Evolutionary conservation across 257 asterid species (phyloP).

Genomic region (Dorcoceras hygrometricum): DNA sequence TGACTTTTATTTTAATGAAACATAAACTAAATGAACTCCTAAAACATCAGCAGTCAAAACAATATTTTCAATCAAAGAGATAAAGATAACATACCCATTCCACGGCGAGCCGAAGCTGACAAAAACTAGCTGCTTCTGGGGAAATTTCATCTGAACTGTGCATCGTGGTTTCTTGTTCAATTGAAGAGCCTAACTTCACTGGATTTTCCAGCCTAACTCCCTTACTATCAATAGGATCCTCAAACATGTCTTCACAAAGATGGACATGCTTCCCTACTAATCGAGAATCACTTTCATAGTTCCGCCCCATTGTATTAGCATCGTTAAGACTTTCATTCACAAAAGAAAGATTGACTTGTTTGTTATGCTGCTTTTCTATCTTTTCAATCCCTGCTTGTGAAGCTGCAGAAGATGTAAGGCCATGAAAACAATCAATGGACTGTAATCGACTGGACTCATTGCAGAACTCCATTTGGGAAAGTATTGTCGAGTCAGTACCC

Average conservation of each 20-base stretch:
- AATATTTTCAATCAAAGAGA: conserved; percentile 1
- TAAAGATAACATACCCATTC: conserved; percentile 52
- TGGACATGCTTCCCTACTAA: conserved; percentile 31
- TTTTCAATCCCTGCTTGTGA: conserved; percentile 34
- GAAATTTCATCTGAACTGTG: conserved; percentile 50
- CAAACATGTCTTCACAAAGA: conserved; percentile 33
- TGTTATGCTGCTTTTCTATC: conserved; percentile 27
- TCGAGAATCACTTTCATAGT: conserved; percentile 33
- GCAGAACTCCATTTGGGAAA: conserved; percentile 48
- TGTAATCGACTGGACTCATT: conserved; percentile 43
- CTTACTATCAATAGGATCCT: conserved; percentile 36
- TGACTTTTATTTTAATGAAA: neutral
- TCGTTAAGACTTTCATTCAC: conserved; percentile 21
- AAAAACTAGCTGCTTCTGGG: conserved; percentile 61
- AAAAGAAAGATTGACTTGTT: conserved; percentile 27
- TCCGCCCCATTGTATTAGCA: conserved; percentile 29
- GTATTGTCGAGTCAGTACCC: conserved; percentile 37
- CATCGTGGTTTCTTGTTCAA: conserved; percentile 44
- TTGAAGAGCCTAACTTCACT: conserved; percentile 50
- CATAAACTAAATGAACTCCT: conserved; percentile 4
- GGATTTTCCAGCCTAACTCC: conserved; percentile 35
- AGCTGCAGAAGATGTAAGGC: conserved; percentile 33
- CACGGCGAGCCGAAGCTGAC: conserved; percentile 73
- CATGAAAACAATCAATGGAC: conserved; percentile 33
- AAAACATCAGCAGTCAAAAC: neutral